phyloP scores from a whole-genome alignment of 192 early-diverging fungal species.

The Chytriomyces hyalinus region DNA sequence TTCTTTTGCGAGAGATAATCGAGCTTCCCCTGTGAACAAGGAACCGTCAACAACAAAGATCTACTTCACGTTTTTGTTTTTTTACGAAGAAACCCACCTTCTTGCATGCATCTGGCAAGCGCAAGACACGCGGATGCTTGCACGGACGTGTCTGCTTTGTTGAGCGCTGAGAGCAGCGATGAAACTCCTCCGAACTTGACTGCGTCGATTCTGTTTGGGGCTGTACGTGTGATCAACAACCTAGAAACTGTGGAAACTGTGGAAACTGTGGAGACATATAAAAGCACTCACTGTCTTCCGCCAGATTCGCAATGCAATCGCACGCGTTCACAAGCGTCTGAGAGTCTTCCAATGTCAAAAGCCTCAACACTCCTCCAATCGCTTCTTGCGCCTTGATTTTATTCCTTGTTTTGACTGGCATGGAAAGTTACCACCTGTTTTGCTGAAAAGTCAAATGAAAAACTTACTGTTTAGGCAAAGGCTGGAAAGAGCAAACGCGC shows the following conservation, averaged over 20 bases:
- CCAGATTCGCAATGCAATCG: conserved; percentile 57
- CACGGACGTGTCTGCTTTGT: conserved; percentile 35
- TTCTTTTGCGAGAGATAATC: conserved; percentile 43
- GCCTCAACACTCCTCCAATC: conserved; percentile 42
- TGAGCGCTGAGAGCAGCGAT: conserved; percentile 19
- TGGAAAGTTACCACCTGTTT: not conserved
- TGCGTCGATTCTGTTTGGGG: conserved; percentile 36
- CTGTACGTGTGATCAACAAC: conserved; percentile 10
- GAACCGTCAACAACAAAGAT: conserved; percentile 16
- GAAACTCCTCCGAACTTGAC: conserved; percentile 38
- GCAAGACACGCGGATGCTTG: conserved; percentile 36
- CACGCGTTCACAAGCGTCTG: conserved; percentile 52
- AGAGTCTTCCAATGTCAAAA: conserved; percentile 48
- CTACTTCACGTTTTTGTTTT: not conserved
- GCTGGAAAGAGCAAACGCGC: conserved; percentile 50
- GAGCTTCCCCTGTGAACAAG: conserved; percentile 38
- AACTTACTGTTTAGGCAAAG: conserved; percentile 51
- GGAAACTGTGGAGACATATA: not conserved
- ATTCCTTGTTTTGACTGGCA: conserved; percentile 47
- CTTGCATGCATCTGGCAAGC: conserved; percentile 41
- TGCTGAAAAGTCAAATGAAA: conserved; percentile 5
- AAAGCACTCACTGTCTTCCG: conserved; percentile 49
- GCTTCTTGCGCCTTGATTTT: conserved; percentile 44
- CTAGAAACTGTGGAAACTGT: not conserved
- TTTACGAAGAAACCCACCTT: conserved; percentile 25